phyloP scores from a whole-genome alignment of 148 eudicot species.

The Chenopodium formosanum region DNA sequence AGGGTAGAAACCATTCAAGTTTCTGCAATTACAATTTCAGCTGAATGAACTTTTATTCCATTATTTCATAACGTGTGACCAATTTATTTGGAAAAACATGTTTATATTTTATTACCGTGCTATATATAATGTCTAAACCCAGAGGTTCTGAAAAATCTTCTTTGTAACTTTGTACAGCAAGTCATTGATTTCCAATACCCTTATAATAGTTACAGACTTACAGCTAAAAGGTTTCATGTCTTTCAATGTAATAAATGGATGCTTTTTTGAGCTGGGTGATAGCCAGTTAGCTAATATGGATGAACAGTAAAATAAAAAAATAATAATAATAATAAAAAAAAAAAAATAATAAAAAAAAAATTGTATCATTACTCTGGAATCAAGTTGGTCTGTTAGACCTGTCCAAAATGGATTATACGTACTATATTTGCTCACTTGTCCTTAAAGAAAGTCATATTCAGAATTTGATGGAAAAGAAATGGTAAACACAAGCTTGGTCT shows the following conservation, averaged over 20 bases:
- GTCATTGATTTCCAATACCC: no score
- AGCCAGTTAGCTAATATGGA: background rate
- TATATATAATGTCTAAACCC: background rate
- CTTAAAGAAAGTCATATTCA: no score
- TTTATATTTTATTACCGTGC: no score
- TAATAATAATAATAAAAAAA: no score
- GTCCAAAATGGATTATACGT: background rate
- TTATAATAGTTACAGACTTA: background rate
- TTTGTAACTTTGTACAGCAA: background rate
- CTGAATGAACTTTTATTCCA: no score
- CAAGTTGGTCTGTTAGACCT: background rate
- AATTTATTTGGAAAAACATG: no score
- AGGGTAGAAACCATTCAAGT: no score
- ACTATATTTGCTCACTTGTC: background rate
- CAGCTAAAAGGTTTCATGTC: background rate
- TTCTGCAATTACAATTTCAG: no score
- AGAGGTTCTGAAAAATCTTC: background rate
- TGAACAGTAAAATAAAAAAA: background rate
- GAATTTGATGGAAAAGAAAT: background rate
- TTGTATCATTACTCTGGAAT: background rate
- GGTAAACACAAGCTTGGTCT: background rate
- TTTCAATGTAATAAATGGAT: background rate
- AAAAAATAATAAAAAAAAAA: no score
- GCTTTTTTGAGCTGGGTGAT: background rate
- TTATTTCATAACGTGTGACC: no score